Conservation (phyloP, 306 rosid species). For the Quillaja saponaria region DNA sequence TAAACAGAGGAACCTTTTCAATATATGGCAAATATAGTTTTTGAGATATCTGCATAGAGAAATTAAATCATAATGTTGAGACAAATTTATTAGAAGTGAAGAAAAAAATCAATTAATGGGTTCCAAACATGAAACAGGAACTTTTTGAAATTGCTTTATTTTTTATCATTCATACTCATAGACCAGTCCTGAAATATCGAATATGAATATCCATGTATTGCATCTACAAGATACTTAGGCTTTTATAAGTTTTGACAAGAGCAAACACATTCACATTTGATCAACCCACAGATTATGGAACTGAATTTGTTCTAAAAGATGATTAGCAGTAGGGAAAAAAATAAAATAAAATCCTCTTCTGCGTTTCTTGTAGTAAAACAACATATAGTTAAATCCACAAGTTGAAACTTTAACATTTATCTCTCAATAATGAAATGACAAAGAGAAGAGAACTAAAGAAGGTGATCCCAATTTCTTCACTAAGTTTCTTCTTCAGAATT, state of each 20-base stretch:
- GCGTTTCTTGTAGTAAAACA: too few species aligned
- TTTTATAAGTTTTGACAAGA: neutral
- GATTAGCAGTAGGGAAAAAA: too few species aligned
- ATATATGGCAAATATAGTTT: conserved; percentile 65
- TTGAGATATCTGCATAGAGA: conserved; percentile 73
- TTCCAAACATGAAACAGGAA: conserved; percentile 7
- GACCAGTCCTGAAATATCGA: neutral
- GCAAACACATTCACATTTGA: neutral
- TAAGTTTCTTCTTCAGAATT: too few species aligned
- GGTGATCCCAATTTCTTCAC: too few species aligned
- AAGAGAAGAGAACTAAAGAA: too few species aligned
- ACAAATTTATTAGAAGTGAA: conserved; percentile 2
- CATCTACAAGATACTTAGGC: neutral
- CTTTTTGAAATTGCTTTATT: neutral
- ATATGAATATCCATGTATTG: too few species aligned
- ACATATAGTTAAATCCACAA: too few species aligned
- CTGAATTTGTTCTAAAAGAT: too few species aligned
- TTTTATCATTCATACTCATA: neutral
- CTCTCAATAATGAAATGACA: too few species aligned
- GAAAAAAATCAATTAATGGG: neutral
- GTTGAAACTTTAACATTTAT: too few species aligned
- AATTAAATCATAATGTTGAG: conserved; percentile 1
- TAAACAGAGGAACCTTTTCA: conserved; percentile 65
- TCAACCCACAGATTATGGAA: too few species aligned
- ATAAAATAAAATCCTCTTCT: too few species aligned